Evolutionary conservation across 2,329 filamentous ascomycete genomes (phyloP).

Genomic region (Monilinia fructigena): DNA sequence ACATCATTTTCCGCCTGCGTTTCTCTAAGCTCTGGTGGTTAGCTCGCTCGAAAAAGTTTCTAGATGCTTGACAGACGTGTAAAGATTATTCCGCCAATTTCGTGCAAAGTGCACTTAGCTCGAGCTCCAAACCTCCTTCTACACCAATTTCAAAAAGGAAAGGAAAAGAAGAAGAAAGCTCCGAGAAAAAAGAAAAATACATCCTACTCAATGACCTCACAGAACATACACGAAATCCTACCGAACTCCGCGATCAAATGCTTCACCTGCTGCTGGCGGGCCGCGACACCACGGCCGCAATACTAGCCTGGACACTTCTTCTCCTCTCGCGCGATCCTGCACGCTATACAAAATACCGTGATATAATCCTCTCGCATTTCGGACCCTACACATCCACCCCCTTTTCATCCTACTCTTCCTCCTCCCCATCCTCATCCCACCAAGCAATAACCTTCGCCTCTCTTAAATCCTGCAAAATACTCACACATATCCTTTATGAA

Average conservation of each 20-base stretch:
- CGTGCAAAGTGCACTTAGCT: conserved; percentile 33
- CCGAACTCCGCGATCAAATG: conserved; percentile 42
- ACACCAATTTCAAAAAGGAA: conserved; percentile 28
- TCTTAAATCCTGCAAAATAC: conserved; percentile 33
- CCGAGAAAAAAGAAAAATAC: conserved; percentile 37
- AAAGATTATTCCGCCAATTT: conserved; percentile 36
- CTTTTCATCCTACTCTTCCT: not conserved
- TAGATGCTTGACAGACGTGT: conserved; percentile 34
- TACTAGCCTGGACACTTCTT: conserved; percentile 41
- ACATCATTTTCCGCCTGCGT: conserved; percentile 38
- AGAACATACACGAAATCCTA: conserved; percentile 44
- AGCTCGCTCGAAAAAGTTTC: conserved; percentile 37
- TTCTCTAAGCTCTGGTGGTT: conserved; percentile 36
- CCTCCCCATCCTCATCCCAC: not conserved
- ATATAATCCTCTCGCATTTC: conserved; percentile 44
- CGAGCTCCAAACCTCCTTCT: not conserved
- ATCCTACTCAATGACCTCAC: conserved; percentile 51
- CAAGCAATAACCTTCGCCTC: conserved; percentile 29
- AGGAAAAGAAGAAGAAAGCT: conserved; percentile 22
- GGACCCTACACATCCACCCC: conserved; percentile 29
- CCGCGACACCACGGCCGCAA: conserved; percentile 33
- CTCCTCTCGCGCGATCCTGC: conserved; percentile 46
- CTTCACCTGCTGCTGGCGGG: conserved; percentile 40
- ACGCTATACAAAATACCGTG: conserved; percentile 45
- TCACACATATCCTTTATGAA: conserved; percentile 33